Evolutionary conservation across 371 early-diverging fungal species (phyloP), one percentile per base, ranked within the genome.

Genomic region (Racocetra persica): DNA sequence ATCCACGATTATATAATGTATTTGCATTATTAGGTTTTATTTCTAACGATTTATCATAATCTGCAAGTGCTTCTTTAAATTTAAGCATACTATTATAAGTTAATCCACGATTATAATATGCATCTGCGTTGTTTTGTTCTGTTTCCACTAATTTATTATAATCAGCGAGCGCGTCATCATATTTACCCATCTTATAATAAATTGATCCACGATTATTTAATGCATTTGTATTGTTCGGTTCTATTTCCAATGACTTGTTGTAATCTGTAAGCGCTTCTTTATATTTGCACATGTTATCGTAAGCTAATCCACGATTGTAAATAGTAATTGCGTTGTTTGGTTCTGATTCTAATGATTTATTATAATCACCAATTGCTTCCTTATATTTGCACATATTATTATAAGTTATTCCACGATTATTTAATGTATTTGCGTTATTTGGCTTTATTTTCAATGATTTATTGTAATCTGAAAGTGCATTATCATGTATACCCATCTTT

Each of bases 351-450:
- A 75, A 60, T 22, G 60, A 51, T 20, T 62, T 54, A 60, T 75
- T n/a, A 55, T 59, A 45, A 75, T 75, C 76, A 6, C 4, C 59
- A 59, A 75, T 28, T 59, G 76, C 57, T 18, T 75, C 76, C 13
- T 60, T 60, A 20, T 75, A 75, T 18, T 54, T 41, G 32, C 28
- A 16, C 11, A n/a, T 13, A 36, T 49, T 22, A 16, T 8, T 22
- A 59, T 28, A 60, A 32, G 51, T 28, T 22, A 22, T 14, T 24
- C 60, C 76, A 8, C 76, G 57, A 18, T 28, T 20, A 16, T n/a
- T 11, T 36, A 59, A 75, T 10, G 16, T 24, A 36, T 14, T 20
- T 13, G 60, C 18, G 36, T 75, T 54, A 75, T 75, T 36, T 32
- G 76, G 76, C 13, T 71, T 14, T 7, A 52, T 52, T 51, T 71